Percentiles rank a stretch among this genome's conserved stretches.
Conservation (phyloP, 768 basidiomycete species). For the Austroboletus festivus region DNA sequence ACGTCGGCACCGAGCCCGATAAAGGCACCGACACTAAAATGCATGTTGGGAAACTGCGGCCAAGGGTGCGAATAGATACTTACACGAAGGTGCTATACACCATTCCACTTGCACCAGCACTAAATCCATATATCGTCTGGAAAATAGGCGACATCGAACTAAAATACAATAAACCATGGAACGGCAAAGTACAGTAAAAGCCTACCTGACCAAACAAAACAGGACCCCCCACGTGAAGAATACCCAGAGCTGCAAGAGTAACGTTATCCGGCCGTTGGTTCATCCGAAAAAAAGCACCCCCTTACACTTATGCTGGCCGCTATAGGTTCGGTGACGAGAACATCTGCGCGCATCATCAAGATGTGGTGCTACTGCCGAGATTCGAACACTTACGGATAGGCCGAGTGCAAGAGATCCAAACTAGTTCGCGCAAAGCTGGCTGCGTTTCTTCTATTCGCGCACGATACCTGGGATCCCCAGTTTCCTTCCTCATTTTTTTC, state of each 20-base stretch:
- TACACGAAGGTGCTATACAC: conserved; percentile 57
- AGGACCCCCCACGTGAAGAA: conserved; percentile 73
- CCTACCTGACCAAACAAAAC: conserved; percentile 60
- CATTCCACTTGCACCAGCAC: conserved; percentile 56
- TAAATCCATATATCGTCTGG: conserved; percentile 53
- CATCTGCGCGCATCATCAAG: conserved; percentile 4
- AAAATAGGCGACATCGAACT: conserved; percentile 60
- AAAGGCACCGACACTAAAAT: conserved; percentile 47
- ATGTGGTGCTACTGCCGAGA: not conserved
- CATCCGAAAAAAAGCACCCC: not conserved
- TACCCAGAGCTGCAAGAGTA: conserved; percentile 50
- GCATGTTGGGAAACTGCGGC: not conserved
- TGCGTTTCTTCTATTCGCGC: conserved; percentile 63
- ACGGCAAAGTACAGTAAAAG: not conserved
- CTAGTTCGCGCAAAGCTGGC: conserved; percentile 48
- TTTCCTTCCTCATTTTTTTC: conserved; percentile 57
- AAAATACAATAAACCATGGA: not conserved
- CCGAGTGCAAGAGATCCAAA: conserved; percentile 66
- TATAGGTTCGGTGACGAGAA: conserved; percentile 52
- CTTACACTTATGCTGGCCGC: conserved; percentile 69
- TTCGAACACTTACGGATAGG: conserved; percentile 55
- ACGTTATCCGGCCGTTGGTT: not conserved
- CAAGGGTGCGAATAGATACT: conserved; percentile 13
- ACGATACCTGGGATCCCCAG: conserved; percentile 60
- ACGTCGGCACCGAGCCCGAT: conserved; percentile 43